Percentiles rank a stretch among this genome's conserved stretches.
These are phyloP conservation scores for Tripidium arundinaceum DNA, from an alignment of 202 grass and related monocot genomes.

Conservation along the genomic window DNA sequence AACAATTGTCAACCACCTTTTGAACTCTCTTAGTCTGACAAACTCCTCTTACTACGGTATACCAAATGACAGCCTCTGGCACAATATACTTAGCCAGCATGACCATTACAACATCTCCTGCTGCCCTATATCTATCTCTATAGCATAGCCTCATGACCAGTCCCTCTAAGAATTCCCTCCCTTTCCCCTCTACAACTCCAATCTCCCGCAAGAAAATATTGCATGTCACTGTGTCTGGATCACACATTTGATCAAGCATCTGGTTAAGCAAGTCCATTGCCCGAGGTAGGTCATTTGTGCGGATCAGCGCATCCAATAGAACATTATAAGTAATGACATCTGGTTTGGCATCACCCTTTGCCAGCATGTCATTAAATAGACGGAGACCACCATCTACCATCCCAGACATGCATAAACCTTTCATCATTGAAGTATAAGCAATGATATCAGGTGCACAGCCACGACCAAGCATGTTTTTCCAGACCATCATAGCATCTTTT, in stretches of 20 bases:
- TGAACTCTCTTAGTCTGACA: conserved; percentile 46
- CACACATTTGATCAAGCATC: conserved; percentile 82
- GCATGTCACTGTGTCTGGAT: conserved; percentile 78
- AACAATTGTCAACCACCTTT: conserved; percentile 60
- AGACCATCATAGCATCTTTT: conserved; percentile 93
- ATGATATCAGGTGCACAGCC: conserved; percentile 66
- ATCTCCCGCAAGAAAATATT: conserved; percentile 63
- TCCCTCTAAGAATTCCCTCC: conserved; percentile 74
- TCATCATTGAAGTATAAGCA: conserved; percentile 92
- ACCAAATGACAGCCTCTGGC: conserved; percentile 55
- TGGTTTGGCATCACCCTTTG: conserved; percentile 46
- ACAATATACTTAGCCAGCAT: conserved; percentile 73
- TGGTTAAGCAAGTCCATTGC: conserved; percentile 61
- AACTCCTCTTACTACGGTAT: conserved; percentile 48
- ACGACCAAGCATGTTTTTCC: conserved; percentile 77
- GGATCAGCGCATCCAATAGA: conserved; percentile 54
- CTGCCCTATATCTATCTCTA: conserved; percentile 54
- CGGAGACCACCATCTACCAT: conserved; percentile 71
- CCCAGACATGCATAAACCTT: conserved; percentile 66
- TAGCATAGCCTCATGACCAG: conserved; percentile 59
- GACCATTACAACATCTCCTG: conserved; percentile 54
- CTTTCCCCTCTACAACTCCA: conserved; percentile 35
- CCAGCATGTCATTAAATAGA: conserved; percentile 74
- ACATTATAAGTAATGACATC: conserved; percentile 79
- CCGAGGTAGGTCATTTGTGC: conserved; percentile 41